These are phyloP conservation scores for Petunia secreta DNA, from an alignment of 257 asterid species.

Conservation along the genomic window DNA sequence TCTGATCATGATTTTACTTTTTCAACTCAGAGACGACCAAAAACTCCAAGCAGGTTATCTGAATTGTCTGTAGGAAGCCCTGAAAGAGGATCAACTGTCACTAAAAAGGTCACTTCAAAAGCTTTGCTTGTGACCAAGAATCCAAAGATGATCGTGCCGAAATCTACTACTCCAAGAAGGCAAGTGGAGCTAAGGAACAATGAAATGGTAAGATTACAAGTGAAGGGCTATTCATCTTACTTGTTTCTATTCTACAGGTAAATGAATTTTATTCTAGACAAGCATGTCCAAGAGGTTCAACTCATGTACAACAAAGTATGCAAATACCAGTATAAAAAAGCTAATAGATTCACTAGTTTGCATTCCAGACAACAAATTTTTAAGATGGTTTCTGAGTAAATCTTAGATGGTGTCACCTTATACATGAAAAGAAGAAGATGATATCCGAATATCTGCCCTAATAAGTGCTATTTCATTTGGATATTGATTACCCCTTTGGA, in stretches of 20 bases:
- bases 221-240: conserved; percentile 14
- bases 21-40: conserved; percentile 43
- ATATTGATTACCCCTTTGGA: conserved; percentile 9
- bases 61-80: conserved; percentile 52
- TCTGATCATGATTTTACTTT: conserved; percentile 66
- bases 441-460: conserved; percentile 4
- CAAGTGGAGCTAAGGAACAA: conserved; percentile 58
- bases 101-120: conserved; percentile 61
- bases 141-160: conserved; percentile 43
- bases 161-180: conserved; percentile 55
- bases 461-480: conserved; percentile 17
- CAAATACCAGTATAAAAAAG: neutral
- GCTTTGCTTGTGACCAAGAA: conserved; percentile 39
- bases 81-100: conserved; percentile 50
- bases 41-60: conserved; percentile 38
- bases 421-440: neutral
- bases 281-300: conserved; percentile 1
- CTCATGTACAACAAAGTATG: conserved; percentile 12
- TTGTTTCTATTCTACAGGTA: neutral
- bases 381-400: conserved; percentile 7
- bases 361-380: neutral
- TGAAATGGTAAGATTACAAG: conserved; percentile 54
- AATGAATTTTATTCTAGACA: conserved; percentile 22
- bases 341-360: neutral
- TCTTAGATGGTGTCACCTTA: conserved; percentile 4